These are phyloP conservation scores for Saturnispora sanitii DNA, from an alignment of 805 yeast species.

Conservation along the genomic window DNA sequence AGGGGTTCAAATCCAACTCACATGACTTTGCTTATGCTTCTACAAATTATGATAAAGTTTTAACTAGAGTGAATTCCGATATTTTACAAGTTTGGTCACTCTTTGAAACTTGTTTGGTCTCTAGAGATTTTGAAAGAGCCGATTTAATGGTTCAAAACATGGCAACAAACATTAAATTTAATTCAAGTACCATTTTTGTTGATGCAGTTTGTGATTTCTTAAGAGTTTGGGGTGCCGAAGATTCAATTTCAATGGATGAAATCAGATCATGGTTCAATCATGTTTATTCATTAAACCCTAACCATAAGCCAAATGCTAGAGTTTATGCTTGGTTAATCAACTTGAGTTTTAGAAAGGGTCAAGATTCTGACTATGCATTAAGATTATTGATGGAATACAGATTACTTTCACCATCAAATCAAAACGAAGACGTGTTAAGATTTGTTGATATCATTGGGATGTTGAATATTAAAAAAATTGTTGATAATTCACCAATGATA, in stretches of 20 bases:
- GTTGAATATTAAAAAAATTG: constrained; percentile 32
- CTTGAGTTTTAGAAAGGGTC: constrained; percentile 19
- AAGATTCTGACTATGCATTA: constrained; percentile 9
- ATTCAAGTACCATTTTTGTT: constrained; percentile 35
- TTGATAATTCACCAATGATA: constrained; percentile 22
- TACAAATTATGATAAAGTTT: constrained; percentile 21
- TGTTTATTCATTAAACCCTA: constrained; percentile 12
- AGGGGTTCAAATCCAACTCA: background rate
- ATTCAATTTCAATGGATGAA: constrained; percentile 16
- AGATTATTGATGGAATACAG: constrained; percentile 14
- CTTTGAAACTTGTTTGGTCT: constrained; percentile 65
- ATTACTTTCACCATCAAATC: constrained; percentile 16
- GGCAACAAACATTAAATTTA: constrained; percentile 21
- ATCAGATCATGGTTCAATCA: constrained; percentile 21
- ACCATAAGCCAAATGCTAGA: constrained; percentile 19
- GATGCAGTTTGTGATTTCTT: constrained; percentile 65
- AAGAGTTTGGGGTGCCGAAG: constrained; percentile 25
- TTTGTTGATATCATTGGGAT: constrained; percentile 39
- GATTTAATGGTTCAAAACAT: constrained; percentile 55
- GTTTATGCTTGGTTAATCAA: constrained; percentile 24
- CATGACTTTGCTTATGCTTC: constrained; percentile 15
- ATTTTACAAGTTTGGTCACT: constrained; percentile 45
- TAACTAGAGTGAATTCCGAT: constrained; percentile 20
- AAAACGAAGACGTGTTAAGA: constrained; percentile 28
- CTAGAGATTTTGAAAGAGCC: constrained; percentile 61